These are phyloP conservation scores for Penicillium hordei DNA, from an alignment of 2,329 filamentous ascomycete species.

Conservation along the genomic window DNA sequence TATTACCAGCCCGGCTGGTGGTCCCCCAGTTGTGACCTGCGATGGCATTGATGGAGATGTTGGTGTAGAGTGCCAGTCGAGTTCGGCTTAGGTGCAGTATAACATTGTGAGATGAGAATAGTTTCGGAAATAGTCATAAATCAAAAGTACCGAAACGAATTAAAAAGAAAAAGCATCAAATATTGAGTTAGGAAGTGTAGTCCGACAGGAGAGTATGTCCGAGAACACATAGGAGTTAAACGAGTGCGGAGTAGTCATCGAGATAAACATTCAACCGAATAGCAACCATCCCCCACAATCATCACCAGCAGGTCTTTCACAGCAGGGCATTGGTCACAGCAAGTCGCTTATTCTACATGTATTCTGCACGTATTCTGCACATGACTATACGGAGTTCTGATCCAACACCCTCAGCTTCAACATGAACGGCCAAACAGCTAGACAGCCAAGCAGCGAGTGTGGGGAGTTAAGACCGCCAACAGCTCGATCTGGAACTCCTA, in stretches of 20 bases:
- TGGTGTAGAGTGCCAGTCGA: conserved; percentile 40
- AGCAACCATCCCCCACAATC: not conserved
- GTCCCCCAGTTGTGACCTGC: conserved; percentile 50
- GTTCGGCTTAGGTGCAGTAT: not conserved
- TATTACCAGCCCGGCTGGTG: conserved; percentile 52
- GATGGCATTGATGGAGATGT: conserved; percentile 48
- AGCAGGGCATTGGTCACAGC: not conserved
- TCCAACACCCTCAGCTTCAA: too few relatives aligned
- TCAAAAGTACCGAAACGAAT: not conserved
- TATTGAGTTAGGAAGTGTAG: not conserved
- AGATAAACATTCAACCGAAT: not conserved
- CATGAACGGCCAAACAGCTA: not conserved
- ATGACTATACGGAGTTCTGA: not conserved
- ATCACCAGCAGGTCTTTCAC: not conserved
- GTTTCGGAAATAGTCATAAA: not conserved
- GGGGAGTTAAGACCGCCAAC: conserved; percentile 1
- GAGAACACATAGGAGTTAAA: not conserved
- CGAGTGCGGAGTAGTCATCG: not conserved
- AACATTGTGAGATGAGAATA: too few relatives aligned
- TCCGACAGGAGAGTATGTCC: not conserved
- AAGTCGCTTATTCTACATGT: not conserved
- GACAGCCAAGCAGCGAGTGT: not conserved
- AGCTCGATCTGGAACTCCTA: not conserved
- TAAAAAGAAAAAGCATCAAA: not conserved
- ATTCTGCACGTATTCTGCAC: too few relatives aligned